Base-by-base conservation (phyloP, 2,329 filamentous ascomycete genomes). In the Ophiostoma novo-ulmi region DNA sequence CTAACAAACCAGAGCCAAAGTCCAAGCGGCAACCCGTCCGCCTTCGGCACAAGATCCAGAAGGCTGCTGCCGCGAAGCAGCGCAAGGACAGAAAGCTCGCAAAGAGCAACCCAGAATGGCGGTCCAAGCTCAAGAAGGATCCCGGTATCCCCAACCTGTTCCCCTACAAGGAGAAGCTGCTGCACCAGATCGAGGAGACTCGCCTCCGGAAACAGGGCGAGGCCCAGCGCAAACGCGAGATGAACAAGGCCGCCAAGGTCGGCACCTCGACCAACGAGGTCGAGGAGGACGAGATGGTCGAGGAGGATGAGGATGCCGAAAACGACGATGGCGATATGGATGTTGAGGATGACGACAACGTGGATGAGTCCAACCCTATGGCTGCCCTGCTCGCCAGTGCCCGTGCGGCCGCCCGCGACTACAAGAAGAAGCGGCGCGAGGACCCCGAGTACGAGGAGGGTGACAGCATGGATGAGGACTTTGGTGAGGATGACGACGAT, bases 81-180 rank as follows among this genome's bases (percentile, higher is more conserved):
- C 89, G 89, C 79, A 99, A 99, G 82, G 83, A 89, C 73, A 90
- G 89, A 78, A 98, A 97, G 85, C 85, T 89, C 71, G 93, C 91
- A 70, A 98, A 97, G 84, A 93, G 97, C 88, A 97, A 97, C 80
- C 94, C 95, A 44, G 89, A 97, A 92, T 98, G 95, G 93, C 89
- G 91, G 76, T 94, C 93, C 72, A 92, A 93, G 80, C 80, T 97
- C 75, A 98, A 97, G 87, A 99, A 98, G 83, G 95, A 99, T 77
- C 95, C 94, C 35, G 95, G 95, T 67, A 97, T 99, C 73, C 95
- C 95, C 58, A 99, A 98, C 78, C 82, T 97, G 48, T 99, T 97
- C 82, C 95, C 95, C 0, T 97, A 95, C 85, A 99, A 99, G 83
- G 94, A 97, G 80, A 94, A 91, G 84, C 87, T 99, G 38, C 86